Base-by-base conservation (phyloP, 805 yeast genomes). In the Metschnikowia gelsemii region DNA sequence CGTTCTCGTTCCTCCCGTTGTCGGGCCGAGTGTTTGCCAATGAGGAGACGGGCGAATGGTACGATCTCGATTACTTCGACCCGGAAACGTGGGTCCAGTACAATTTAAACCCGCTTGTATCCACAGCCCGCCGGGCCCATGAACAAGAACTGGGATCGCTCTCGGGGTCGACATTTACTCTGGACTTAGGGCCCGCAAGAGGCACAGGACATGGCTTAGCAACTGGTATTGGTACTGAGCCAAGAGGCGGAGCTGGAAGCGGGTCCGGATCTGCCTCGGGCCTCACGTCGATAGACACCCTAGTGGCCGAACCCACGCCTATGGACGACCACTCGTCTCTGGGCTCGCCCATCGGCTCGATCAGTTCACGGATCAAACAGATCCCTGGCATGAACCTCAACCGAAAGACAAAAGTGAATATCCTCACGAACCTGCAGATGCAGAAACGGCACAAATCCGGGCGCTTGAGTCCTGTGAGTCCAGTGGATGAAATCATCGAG, bases 1-100 rank as follows among this genome's bases (percentile, higher is more conserved):
- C 89, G 36, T 89, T 78, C 62, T 73, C 79, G 25, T 89, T 90
- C 59, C 61, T 90, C 24, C 97, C 97, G 0, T 61, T 78, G 14
- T 73, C 77, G 49, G 95, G 96, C 8, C 71, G 80, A 22, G 80
- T 88, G 37, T 90, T 88, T 57, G 76, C 79, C 36, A 82, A 89
- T 58, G 59, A 58, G 22, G 70, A 68, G 17, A 80, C 87, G 0
- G 75, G 76, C 24, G 78, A 82, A 49, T 68, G 71, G 33, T 76
- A 77, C 53, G 77, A 77, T 43, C 57, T 88, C 17, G 96, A 90
- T 66, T 87, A 77, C 53, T 90, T 84, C 55, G 82, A 90, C 53
- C 84, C 87, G 1, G 74, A 87, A 7, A 77, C 78, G 12, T 90
- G 97, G 97, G 79, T 77, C 8, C 76, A 82, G 47, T 81, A 83